Conservation (phyloP, 768 basidiomycete species). For the Strobilomyces echinocephalus region DNA sequence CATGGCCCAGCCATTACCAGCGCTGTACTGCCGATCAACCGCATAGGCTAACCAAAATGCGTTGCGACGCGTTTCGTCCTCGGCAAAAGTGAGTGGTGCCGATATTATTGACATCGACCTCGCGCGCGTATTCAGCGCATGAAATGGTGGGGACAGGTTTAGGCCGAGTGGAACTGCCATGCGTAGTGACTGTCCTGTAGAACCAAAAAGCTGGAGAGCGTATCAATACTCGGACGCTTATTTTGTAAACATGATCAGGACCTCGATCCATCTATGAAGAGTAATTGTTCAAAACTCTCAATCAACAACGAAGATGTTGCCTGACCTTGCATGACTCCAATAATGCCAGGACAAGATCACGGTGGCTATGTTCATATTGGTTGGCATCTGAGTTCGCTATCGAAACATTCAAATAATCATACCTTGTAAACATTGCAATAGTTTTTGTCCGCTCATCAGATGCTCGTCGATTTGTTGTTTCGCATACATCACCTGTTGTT, state of each 20-base stretch:
- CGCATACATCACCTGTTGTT: background rate
- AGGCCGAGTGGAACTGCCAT: background rate
- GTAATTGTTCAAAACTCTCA: background rate
- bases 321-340: background rate
- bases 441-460: background rate
- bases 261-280: background rate
- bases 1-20: background rate
- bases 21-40: background rate
- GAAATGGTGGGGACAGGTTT: background rate
- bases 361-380: background rate
- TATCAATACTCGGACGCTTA: background rate
- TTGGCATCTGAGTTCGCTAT: background rate
- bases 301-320: background rate
- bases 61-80: conserved; percentile 70
- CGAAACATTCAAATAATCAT: background rate
- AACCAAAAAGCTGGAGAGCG: background rate
- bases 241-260: background rate
- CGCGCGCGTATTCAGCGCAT: background rate
- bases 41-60: background rate
- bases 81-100: conserved; percentile 51
- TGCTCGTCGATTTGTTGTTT: background rate
- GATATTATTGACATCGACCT: background rate
- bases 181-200: background rate
- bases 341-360: background rate
- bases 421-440: background rate